Evolutionary conservation across 139 green algal genomes (phyloP).

Genomic region (Pleodorina starrii): DNA sequence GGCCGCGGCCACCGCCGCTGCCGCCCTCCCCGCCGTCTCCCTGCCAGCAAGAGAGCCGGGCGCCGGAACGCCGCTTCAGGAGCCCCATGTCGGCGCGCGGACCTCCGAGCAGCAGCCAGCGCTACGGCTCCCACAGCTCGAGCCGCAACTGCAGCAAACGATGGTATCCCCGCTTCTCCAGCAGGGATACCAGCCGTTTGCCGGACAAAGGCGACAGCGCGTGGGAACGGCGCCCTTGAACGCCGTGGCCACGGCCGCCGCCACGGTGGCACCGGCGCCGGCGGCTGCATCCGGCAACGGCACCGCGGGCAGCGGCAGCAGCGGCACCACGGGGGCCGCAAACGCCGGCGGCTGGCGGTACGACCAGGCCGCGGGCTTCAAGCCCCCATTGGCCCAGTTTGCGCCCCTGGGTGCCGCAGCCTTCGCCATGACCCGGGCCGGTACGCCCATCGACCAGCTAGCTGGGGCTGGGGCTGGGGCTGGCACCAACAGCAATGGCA

Average conservation of each 20-base stretch:
- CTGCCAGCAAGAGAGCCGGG: neutral
- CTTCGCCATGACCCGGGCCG: neutral
- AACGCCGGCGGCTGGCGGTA: neutral
- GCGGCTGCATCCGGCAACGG: neutral
- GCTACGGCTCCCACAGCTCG: neutral
- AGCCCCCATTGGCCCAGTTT: neutral
- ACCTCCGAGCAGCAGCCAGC: neutral
- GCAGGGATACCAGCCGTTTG: too few relatives aligned
- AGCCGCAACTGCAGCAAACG: neutral
- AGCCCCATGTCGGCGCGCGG: neutral
- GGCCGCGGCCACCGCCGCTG: neutral
- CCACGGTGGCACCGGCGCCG: neutral
- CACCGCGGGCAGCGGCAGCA: neutral
- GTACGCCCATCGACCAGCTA: neutral
- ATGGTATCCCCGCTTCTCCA: too few relatives aligned
- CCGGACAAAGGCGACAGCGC: neutral
- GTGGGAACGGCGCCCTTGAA: neutral
- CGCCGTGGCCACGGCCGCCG: too few relatives aligned
- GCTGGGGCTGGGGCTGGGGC: too few relatives aligned
- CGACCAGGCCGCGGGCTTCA: neutral
- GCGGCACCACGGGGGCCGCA: neutral
- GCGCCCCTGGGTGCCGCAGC: neutral
- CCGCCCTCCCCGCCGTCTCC: too few relatives aligned
- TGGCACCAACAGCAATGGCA: constrained; percentile 5
- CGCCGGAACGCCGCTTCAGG: neutral